Base-by-base conservation (phyloP, 805 yeast species). In the Ogataea siamensis region DNA sequence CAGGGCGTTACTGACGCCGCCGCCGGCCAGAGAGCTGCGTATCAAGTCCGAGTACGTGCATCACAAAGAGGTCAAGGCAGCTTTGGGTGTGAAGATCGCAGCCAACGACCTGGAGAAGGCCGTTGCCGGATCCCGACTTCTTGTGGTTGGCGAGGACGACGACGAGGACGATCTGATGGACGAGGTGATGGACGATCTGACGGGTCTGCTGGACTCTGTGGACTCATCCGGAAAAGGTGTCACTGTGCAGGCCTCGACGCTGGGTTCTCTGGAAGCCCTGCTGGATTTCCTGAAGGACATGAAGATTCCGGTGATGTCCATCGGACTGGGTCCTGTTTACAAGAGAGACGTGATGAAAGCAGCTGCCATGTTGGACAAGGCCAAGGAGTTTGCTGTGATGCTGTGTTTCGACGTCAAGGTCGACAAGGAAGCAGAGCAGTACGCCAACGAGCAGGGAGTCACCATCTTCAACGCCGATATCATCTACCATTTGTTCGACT, bases 251-350 rank as follows among this genome's bases (percentile, higher is more conserved):
- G 97, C 99, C 1, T 88, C 97, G 5, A 93, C 99, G 14, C 76
- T 93, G 58, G 99, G 99, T 74, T 89, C 99, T 28, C 72, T 93
- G 56, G 99, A 93, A 70, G 99, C 99, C 3, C 71, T 93, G 51
- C 75, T 93, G 48, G 98, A 91, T 66, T 93, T 93, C 87, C 76
- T 93, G 63, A 91, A 91, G 68, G 95, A 87, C 57, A 87, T 89
- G 97, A 93, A 93, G 75, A 93, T 93, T 65, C 99, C 99, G 14
- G 99, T 93, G 24, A 88, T 91, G 96, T 85, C 96, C 23, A 89
- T 93, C 59, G 95, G 97, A 38, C 74, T 93, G 61, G 99, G 99
- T 57, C 99, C 99, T 38, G 99, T 93, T 26, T 93, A 69, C 73
- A 93, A 91, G 70, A 83, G 97, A 70, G 99, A 93, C 71, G 96